Base-by-base conservation (phyloP, 2,329 filamentous ascomycete genomes). In the Chaetothyriales sp. region DNA sequence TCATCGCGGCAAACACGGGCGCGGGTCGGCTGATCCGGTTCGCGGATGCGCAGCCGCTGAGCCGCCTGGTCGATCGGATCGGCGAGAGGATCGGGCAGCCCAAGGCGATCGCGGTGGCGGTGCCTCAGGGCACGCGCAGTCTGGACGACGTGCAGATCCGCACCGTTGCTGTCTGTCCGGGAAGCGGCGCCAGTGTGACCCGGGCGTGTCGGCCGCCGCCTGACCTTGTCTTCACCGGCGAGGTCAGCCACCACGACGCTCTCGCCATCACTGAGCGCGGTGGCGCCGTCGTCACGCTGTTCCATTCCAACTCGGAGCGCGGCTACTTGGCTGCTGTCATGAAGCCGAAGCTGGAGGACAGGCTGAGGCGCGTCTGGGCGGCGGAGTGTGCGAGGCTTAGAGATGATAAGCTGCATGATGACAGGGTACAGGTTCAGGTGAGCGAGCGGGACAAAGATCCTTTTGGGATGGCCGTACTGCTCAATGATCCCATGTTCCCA, bases 291-390 rank as follows among this genome's bases (percentile, higher is more conserved):
- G 78, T 96, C 48, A 84, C 83, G 43, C 75, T 94, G 46, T 94
- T 95, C 61, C 92, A 98, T 66, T 90, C 84, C 60, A 96, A 96
- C 66, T 92, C 86, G 0, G 92, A 98, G 71, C 73, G 92, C 36
- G 82, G 80, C 0, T 98, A 90, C 63, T 68, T 98, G 60, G 75
- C 75, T 52, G 74, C 81, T 53, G 79, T 84, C 46, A 75, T 98
- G 70, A 75, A 76, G 60, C 72, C 73, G 18, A 78, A 80, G 65
- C 68, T 95, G 60, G 71, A 80, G 59, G 70, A 71, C 42, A 68
- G 72, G 53, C 66, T 95, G 32, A 69, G 67, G 49, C 67, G 71
- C 47, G 74, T 77, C 57, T 81, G 79, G 78, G 63, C 68, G 47
- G 65, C 58, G 39, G 55, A 74, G 6, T 66, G 73, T 42, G 64